Conservation (phyloP, 208 protist species). For the Porcisia deanei region DNA sequence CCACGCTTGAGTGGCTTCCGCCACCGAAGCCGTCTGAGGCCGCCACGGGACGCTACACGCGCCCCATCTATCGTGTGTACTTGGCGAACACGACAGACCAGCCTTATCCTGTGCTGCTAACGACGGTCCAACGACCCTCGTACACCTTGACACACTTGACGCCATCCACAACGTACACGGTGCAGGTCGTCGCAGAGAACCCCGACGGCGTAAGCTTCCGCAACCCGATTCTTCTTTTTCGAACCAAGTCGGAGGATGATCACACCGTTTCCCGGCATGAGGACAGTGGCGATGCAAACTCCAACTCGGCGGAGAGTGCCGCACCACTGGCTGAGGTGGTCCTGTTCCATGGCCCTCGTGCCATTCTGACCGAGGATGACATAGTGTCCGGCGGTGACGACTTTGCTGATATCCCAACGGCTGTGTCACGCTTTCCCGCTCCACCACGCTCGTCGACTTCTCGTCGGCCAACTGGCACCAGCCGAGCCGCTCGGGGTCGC, state of each 20-base stretch:
- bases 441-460: slow-evolving; percentile 1
- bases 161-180: slow-evolving; percentile 77
- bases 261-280: slow-evolving; percentile 42
- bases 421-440: background rate
- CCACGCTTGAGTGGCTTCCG: slow-evolving; percentile 74
- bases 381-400: background rate
- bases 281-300: slow-evolving; percentile 11
- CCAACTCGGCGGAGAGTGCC: background rate
- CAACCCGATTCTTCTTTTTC: slow-evolving; percentile 81
- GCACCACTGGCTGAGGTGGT: slow-evolving; percentile 24
- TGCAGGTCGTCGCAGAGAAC: slow-evolving; percentile 85
- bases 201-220: slow-evolving; percentile 78
- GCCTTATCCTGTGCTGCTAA: slow-evolving; percentile 39
- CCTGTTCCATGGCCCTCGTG: slow-evolving; percentile 25
- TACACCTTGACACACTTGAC: slow-evolving; percentile 61
- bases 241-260: slow-evolving; percentile 69
- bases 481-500: background rate
- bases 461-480: slow-evolving; percentile 2
- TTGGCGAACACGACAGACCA: slow-evolving; percentile 44
- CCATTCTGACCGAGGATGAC: slow-evolving; percentile 11
- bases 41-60: slow-evolving; percentile 30
- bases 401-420: slow-evolving; percentile 28
- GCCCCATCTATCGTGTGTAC: slow-evolving; percentile 67
- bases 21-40: slow-evolving; percentile 35
- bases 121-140: slow-evolving; percentile 33